Evolutionary conservation across 2,329 filamentous ascomycete genomes (phyloP), one percentile per base, ranked within the genome.

Genomic region (Cladobotryum mycophilum): DNA sequence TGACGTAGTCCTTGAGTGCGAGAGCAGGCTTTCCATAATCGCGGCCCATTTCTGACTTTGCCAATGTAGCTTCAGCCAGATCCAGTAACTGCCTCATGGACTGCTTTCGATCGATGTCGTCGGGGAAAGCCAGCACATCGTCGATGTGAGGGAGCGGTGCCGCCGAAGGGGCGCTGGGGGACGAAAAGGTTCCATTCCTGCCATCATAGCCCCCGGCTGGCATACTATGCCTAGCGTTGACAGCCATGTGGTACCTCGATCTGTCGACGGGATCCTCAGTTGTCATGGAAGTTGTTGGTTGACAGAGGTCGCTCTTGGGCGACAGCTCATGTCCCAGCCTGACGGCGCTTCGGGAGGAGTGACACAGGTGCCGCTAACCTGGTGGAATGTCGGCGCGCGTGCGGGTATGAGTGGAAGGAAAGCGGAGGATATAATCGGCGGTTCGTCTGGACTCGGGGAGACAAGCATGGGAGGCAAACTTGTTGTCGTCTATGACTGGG

Each of bases 1-100:
- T 81, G 52, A 97, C 78, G 63, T 92, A 97, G 54, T 95, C 88
- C 56, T 86, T 81, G 49, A 95, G 85, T 3, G 91, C 91, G 36
- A 82, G 68, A 62, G 93, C 89, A 4, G 84, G 81, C 35, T 82
- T 76, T 22, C 80, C 73, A 68, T 87, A 85, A 54, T 80, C 79
- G 52, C 83, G 74, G 51, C 76, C 73, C 47, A 78, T 79, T 55
- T 82, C 78, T 36, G 88, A 85, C 59, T 80, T 76, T 53, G 75
- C 75, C 53, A 84, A 71, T 43, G 74, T 73, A 18, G 64, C 61
- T 59, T 85, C 76, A 47, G 76, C 80, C 40, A 68, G 63, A 41
- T 76, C 73, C 13, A 85, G 67, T 36, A 84, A 63, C 56, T 70
- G 78, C 51, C 74, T 76, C 53, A 81, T 70, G 14, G 78, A 77